phyloP scores from a whole-genome alignment of 2,329 filamentous ascomycete species.

The Reticulascus tulasneorum region DNA sequence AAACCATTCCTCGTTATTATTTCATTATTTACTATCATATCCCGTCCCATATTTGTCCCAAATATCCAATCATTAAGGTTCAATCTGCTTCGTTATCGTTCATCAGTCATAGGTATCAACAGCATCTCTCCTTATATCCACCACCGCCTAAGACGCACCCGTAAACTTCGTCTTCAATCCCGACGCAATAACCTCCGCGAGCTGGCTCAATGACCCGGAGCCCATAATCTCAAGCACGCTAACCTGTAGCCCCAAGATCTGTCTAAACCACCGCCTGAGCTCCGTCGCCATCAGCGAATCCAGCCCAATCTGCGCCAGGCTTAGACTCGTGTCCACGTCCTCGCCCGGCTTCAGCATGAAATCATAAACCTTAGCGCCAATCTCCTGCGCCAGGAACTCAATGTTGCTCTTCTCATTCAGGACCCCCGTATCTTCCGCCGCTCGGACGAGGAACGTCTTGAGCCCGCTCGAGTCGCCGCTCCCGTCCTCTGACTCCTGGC shows the following conservation, averaged over 20 bases:
- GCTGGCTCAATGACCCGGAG: background rate
- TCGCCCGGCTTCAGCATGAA: conserved; percentile 4
- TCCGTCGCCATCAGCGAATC: conserved; percentile 5
- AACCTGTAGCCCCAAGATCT: background rate
- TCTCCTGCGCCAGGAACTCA: conserved; percentile 5
- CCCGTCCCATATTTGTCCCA: no score
- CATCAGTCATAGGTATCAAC: no score
- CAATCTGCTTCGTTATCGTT: no score
- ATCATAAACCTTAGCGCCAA: conserved; percentile 12
- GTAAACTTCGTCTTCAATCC: conserved; percentile 2
- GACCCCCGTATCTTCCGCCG: background rate
- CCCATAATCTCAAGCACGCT: conserved; percentile 12
- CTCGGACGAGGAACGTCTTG: background rate
- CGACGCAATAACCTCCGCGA: background rate
- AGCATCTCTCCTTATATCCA: no score
- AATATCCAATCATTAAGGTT: no score
- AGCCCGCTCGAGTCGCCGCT: conserved; percentile 19
- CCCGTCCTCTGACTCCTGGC: background rate
- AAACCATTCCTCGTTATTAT: no score
- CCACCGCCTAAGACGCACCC: no score
- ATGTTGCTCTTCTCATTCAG: background rate
- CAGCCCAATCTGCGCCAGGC: conserved; percentile 1
- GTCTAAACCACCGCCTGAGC: conserved; percentile 1
- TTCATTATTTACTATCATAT: no score
- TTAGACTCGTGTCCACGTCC: background rate